These are phyloP conservation scores for Colletotrichum simmondsii DNA, from an alignment of 2,329 filamentous ascomycete genomes.

Conservation along the genomic window DNA sequence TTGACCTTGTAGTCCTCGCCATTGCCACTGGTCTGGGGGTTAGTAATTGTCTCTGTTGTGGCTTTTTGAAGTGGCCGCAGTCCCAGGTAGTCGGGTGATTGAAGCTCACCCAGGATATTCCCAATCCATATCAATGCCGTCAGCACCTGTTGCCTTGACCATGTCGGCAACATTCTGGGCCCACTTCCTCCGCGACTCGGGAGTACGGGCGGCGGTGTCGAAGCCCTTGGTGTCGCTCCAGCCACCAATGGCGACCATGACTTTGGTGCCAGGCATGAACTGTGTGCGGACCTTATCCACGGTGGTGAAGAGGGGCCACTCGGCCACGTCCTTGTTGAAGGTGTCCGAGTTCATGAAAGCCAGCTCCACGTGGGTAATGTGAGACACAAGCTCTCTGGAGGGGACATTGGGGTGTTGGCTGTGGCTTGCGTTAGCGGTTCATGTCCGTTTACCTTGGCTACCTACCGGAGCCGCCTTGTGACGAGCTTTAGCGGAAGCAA, in stretches of 20 bases:
- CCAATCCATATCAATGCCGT: slow-evolving; percentile 75
- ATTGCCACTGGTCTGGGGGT: slow-evolving; percentile 62
- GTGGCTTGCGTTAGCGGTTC: slow-evolving; percentile 2
- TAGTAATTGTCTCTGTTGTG: neutral
- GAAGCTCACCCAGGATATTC: slow-evolving; percentile 63
- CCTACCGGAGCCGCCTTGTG: neutral
- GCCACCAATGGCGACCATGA: slow-evolving; percentile 79
- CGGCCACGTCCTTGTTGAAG: slow-evolving; percentile 57
- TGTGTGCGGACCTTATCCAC: slow-evolving; percentile 58
- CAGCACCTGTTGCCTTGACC: slow-evolving; percentile 70
- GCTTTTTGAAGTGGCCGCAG: neutral
- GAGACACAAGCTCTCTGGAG: slow-evolving; percentile 44
- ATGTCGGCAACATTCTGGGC: slow-evolving; percentile 73
- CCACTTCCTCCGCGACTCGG: slow-evolving; percentile 63
- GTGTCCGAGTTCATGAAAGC: slow-evolving; percentile 66
- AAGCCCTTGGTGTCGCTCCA: slow-evolving; percentile 79
- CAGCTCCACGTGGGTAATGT: slow-evolving; percentile 67
- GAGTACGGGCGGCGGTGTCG: slow-evolving; percentile 59
- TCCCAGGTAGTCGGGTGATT: neutral
- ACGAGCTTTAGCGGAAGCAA: neutral
- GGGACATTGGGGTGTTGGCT: slow-evolving; percentile 62
- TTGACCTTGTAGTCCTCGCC: slow-evolving; percentile 73
- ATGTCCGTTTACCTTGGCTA: neutral
- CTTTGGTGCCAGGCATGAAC: slow-evolving; percentile 65
- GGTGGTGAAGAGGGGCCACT: slow-evolving; percentile 65